Evolutionary conservation across 1,284 basidiomycete genomes (phyloP).

Genomic region (Omphalotus olearius): DNA sequence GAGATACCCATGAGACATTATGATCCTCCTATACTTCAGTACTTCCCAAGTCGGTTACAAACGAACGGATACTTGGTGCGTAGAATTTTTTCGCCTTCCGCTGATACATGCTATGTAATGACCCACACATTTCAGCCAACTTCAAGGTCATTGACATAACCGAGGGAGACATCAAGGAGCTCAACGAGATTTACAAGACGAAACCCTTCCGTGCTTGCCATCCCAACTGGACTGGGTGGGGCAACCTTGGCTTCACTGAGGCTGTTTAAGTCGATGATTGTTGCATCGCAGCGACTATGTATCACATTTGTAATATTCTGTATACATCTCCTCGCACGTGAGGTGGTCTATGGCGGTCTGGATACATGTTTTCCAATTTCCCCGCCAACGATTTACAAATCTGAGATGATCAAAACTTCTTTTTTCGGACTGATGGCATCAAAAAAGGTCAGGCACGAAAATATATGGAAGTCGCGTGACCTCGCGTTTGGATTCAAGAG

Average conservation of each 20-base stretch:
- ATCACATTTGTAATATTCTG: too few relatives aligned
- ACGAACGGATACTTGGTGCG: conserved; percentile 50
- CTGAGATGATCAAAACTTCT: too few relatives aligned
- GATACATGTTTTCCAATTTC: too few relatives aligned
- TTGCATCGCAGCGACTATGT: too few relatives aligned
- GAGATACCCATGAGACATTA: background rate
- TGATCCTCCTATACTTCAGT: conserved; percentile 30
- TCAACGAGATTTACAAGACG: conserved; percentile 53
- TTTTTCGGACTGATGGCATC: too few relatives aligned
- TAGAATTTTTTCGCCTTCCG: conserved; percentile 8
- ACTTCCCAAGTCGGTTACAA: conserved; percentile 61
- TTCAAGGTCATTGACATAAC: conserved; percentile 51
- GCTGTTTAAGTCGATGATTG: conserved; percentile 5
- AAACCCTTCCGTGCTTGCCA: conserved; percentile 58
- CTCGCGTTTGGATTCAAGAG: too few relatives aligned
- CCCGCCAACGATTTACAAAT: too few relatives aligned
- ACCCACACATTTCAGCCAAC: conserved; percentile 36
- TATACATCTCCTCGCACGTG: too few relatives aligned
- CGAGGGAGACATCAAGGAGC: conserved; percentile 50
- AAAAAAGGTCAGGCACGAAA: too few relatives aligned
- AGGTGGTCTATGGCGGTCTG: too few relatives aligned
- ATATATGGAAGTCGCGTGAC: too few relatives aligned
- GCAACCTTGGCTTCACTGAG: conserved; percentile 58
- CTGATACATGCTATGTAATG: background rate
- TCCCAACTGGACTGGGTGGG: conserved; percentile 62